Base-by-base conservation (phyloP, 352 stramenopile species). In the Phytophthora cajani region DNA sequence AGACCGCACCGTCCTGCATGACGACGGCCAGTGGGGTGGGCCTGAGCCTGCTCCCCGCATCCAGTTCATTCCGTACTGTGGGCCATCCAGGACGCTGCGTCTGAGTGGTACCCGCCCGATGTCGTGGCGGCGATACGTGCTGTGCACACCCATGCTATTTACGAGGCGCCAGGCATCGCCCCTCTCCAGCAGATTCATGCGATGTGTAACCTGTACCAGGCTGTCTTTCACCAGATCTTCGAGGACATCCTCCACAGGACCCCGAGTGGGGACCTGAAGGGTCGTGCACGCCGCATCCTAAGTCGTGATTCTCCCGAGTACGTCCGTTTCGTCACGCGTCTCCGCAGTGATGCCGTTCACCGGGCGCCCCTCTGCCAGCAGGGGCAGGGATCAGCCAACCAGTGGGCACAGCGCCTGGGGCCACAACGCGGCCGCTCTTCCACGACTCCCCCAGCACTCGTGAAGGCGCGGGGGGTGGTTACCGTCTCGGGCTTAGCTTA, bases 1-100 rank as follows among this genome's bases (percentile, higher is more conserved):
- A 21, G 52, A 30, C 10, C 58, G 58, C 5, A 63, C 25, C 0
- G 58, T 68, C 10, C 3, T 72, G 11, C 51, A 67, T 53, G 57
- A 67, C 12, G 64, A 66, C n/a, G 12, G 7, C 0, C 49, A 59
- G 9, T 58, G 49, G 50, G 40, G 56, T 6, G 64, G 50, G 1
- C 8, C 19, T 6, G 64, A 71, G 49, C 47, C 64, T 9, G 25
- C 27, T 23, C 21, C 21, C 21, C 21, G 21, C 21, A 51, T 56
- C 38, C 49, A 67, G 64, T n/a, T 49, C 42, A 49, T 7, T 49
- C 3, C n/a, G 42, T 49, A 17, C 5, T 49, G 9, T 49, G 14
- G 16, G 42, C 16, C 42, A 49, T 49, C 23, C 42, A 49, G 16
- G 42, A 49, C 42, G 42, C 42, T 49, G 42, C 42, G 5, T 49